Conservation (phyloP, 2,329 filamentous ascomycete genomes). For the Penicillium sumatraense region DNA sequence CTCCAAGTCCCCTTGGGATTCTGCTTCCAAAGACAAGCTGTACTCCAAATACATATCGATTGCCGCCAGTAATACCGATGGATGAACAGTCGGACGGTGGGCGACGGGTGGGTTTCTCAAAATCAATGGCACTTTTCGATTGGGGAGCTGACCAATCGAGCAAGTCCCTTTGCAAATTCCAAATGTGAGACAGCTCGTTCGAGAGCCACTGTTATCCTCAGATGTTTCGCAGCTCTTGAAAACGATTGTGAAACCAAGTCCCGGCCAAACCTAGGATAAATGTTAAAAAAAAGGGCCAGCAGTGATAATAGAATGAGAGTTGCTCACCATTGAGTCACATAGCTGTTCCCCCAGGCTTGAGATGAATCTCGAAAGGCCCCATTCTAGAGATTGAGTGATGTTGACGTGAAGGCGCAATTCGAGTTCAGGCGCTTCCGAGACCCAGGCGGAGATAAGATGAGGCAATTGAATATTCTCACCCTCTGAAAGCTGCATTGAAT, state of each 20-base stretch:
- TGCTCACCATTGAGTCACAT: conserved; percentile 29
- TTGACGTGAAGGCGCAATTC: conserved; percentile 31
- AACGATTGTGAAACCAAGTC: conserved; percentile 31
- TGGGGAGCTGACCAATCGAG: not conserved
- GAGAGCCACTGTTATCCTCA: conserved; percentile 1
- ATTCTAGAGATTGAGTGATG: conserved; percentile 6
- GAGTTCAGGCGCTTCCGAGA: conserved; percentile 32
- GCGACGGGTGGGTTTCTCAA: conserved; percentile 20
- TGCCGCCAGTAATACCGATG: conserved; percentile 21
- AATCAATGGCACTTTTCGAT: conserved; percentile 19
- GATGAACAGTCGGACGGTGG: conserved; percentile 21
- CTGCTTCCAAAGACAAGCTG: not conserved
- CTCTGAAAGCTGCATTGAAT: not conserved
- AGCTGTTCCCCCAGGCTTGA: conserved; percentile 28
- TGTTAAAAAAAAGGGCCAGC: not conserved
- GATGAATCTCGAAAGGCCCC: conserved; percentile 12
- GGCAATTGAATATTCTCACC: not conserved
- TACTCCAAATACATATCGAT: conserved; percentile 29
- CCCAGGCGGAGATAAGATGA: conserved; percentile 29
- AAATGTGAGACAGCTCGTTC: conserved; percentile 23
- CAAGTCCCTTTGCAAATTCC: conserved; percentile 21
- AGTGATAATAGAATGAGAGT: not conserved
- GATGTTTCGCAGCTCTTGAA: conserved; percentile 24
- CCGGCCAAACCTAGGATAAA: conserved; percentile 35
- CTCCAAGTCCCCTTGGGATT: not conserved